These are phyloP conservation scores for Phyllosticta paracitricarpa DNA, from an alignment of 2,329 filamentous ascomycete genomes.

Conservation along the genomic window DNA sequence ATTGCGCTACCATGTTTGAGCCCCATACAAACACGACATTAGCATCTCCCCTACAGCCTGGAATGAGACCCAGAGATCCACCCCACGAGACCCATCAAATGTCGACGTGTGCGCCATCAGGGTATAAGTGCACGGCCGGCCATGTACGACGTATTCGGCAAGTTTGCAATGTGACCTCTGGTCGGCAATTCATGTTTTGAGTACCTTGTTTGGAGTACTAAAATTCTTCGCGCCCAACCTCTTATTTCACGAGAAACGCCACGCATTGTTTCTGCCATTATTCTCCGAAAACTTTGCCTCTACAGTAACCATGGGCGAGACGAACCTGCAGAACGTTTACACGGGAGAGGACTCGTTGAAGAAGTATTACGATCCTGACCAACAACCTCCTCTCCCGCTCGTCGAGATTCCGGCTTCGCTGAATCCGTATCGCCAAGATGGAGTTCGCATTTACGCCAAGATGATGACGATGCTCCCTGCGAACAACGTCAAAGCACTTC, in stretches of 20 bases:
- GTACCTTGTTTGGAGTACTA: background rate
- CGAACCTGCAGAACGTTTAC: slow-evolving; percentile 44
- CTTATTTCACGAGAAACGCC: background rate
- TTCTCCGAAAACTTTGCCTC: background rate
- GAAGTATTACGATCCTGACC: slow-evolving; percentile 51
- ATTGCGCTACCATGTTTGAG: background rate
- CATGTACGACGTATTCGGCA: background rate
- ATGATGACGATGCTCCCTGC: slow-evolving; percentile 56
- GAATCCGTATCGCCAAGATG: slow-evolving; percentile 48
- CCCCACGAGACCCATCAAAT: background rate
- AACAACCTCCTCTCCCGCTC: slow-evolving; percentile 47
- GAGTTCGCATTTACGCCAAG: slow-evolving; percentile 54
- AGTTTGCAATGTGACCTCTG: background rate
- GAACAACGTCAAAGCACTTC: slow-evolving; percentile 56
- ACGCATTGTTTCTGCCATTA: background rate
- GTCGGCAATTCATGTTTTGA: background rate
- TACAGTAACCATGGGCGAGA: background rate
- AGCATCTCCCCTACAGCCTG: background rate
- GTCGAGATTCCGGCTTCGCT: slow-evolving; percentile 49
- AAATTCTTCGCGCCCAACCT: background rate
- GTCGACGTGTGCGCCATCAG: background rate
- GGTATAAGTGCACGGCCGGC: background rate
- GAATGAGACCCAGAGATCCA: background rate
- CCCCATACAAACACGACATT: background rate
- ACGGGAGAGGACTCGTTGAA: slow-evolving; percentile 46